Base-by-base conservation (phyloP, 768 basidiomycete genomes). In the Mrakia blollopis region DNA sequence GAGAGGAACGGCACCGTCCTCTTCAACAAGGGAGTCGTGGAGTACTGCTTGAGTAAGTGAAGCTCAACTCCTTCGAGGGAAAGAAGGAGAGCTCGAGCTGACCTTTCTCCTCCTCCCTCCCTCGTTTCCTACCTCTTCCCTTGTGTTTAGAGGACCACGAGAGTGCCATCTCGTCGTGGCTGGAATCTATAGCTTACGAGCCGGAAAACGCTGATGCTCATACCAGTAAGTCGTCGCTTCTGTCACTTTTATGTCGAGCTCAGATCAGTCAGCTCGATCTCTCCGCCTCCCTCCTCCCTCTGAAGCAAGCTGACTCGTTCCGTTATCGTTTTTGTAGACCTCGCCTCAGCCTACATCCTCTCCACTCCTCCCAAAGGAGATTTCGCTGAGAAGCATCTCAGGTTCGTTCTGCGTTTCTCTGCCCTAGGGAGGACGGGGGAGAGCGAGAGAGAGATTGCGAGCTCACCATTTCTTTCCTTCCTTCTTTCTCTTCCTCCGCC, bases 201-300 rank as follows among this genome's bases (percentile, higher is more conserved):
- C 93, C 93, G 50, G 88, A 89, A 73, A 93, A 91, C 80, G 87
- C 93, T 35, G 92, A 94, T 82, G 89, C 92, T 41, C 93, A 94
- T 84, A 93, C 91, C 52, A 94, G 93, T 93, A 83, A 79, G 88
- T 86, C 54, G n/a, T 35, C 69, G 11, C 69, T 65, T 25, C 50
- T n/a, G 67, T 74, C 76, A 79, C 68, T 80, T 79, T 74, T 44
- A 11, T 11, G 7, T 44, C 44, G 44, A 44, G 44, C 44, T 69
- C 65, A 80, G 76, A 77, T 79, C 71, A 77, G 41, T 74, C 79
- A 54, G 78, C 81, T 25, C 28, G 3, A 67, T 28, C 14, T n/a
- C n/a, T 3, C 63, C 25, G 13, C 0, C 1, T 32, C 23, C 23
- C 37, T 18, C 70, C 16, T 23, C 28, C n/a, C 50, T 50, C 9